Conservation (phyloP, 75 land plant genomes). For the Pinus albicaulis region DNA sequence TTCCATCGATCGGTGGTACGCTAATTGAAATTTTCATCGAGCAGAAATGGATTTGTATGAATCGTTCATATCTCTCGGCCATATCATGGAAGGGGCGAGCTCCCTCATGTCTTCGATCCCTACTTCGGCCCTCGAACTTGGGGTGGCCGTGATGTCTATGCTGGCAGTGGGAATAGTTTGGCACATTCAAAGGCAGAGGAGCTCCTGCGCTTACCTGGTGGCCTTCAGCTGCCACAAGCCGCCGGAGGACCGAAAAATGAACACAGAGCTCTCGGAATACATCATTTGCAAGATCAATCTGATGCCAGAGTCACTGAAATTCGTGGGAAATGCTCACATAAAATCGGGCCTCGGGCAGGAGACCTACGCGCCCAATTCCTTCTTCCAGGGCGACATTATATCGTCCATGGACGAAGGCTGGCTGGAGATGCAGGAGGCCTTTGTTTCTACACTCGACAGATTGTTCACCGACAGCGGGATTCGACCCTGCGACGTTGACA, state of each 20-base stretch:
- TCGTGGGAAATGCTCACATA: constrained; percentile 31
- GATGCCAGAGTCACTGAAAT: constrained; percentile 13
- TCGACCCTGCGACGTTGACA: constrained; percentile 41
- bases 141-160: too few relatives aligned
- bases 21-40: too few relatives aligned
- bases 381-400: constrained; percentile 7
- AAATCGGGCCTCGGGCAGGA: constrained; percentile 55
- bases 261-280: constrained; percentile 18
- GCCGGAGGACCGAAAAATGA: constrained; percentile 27
- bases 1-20: too few relatives aligned
- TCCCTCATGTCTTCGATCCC: too few relatives aligned
- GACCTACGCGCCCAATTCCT: constrained; percentile 41
- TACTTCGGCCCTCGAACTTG: too few relatives aligned
- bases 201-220: constrained; percentile 21
- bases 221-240: constrained; percentile 59
- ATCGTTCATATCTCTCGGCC: too few relatives aligned
- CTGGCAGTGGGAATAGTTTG: too few relatives aligned
- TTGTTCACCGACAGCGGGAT: constrained; percentile 28
- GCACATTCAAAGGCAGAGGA: too few relatives aligned
- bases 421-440: constrained; percentile 56
- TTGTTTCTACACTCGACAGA: constrained; percentile 29
- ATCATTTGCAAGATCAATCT: constrained; percentile 6
- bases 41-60: too few relatives aligned
- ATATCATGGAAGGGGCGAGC: too few relatives aligned
- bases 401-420: constrained; percentile 14